These are phyloP conservation scores for Naganishia onofrii DNA, from an alignment of 768 basidiomycete genomes.

Conservation along the genomic window DNA sequence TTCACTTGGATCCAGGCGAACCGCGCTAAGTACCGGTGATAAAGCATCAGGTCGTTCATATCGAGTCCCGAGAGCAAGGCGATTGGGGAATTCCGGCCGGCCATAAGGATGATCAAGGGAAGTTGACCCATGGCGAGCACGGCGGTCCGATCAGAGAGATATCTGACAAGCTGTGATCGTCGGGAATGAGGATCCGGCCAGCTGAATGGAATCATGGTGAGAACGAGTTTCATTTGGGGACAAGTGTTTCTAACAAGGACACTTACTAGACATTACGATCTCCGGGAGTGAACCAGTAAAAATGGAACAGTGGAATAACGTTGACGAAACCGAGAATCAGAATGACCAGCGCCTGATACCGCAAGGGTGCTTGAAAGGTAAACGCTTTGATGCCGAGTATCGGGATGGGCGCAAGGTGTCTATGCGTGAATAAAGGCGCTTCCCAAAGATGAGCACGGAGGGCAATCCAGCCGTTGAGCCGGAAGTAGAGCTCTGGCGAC, in stretches of 20 bases:
- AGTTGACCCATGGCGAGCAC: constrained; percentile 11
- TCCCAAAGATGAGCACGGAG: constrained; percentile 7
- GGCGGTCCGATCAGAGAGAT: constrained; percentile 7
- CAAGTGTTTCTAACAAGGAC: background rate
- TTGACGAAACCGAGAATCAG: background rate
- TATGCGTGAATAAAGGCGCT: background rate
- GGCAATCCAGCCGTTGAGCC: background rate
- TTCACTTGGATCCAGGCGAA: constrained; percentile 12
- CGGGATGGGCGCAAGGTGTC: constrained; percentile 1
- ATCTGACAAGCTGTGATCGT: background rate
- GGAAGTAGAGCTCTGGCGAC: background rate
- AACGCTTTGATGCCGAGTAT: constrained; percentile 3
- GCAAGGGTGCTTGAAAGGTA: constrained; percentile 10
- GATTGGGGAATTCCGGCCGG: constrained; percentile 14
- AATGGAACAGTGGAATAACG: background rate
- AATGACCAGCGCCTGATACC: constrained; percentile 5
- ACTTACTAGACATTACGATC: constrained; percentile 18
- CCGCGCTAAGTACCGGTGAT: constrained; percentile 9
- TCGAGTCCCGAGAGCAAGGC: constrained; percentile 13
- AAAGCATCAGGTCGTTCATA: constrained; percentile 21
- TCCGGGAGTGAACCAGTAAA: background rate
- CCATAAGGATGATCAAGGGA: constrained; percentile 5
- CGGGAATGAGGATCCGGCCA: constrained; percentile 10
- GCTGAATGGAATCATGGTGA: background rate
- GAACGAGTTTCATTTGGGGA: background rate